Percentiles rank a stretch among this genome's conserved stretches.
Evolutionary conservation across 345 rosid genomes (phyloP).

Genomic region (Sonneratia alba): DNA sequence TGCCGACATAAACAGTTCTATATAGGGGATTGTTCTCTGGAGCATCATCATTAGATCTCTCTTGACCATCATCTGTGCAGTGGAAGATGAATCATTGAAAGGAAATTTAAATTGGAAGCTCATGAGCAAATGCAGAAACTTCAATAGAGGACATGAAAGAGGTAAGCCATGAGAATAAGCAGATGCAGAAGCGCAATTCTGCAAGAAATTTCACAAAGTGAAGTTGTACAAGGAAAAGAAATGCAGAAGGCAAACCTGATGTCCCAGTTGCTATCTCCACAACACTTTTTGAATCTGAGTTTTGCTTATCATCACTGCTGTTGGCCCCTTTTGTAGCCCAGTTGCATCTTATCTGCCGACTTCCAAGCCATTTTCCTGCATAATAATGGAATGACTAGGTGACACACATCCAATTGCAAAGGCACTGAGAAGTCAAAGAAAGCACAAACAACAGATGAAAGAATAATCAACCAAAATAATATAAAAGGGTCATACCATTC

Average conservation of each 20-base stretch:
- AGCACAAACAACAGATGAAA: neutral
- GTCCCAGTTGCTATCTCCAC: conserved; percentile 70
- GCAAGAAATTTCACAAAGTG: neutral
- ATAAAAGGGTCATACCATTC: conserved; percentile 42
- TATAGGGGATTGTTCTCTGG: conserved; percentile 67
- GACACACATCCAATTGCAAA: neutral
- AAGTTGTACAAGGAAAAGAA: neutral
- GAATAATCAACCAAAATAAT: neutral
- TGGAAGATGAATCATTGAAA: neutral
- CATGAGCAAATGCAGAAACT: neutral
- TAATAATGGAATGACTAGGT: neutral
- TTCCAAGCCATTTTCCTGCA: conserved; percentile 84
- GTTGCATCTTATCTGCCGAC: conserved; percentile 86
- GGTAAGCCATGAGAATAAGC: neutral
- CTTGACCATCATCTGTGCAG: conserved; percentile 73
- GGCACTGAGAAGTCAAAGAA: neutral
- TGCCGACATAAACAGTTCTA: conserved; percentile 59
- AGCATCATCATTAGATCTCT: conserved; percentile 52
- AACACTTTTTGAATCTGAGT: conserved; percentile 63
- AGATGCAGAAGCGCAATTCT: neutral
- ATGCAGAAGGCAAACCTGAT: conserved; percentile 37
- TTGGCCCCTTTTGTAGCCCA: conserved; percentile 94
- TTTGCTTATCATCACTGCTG: conserved; percentile 55
- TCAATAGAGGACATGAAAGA: neutral
- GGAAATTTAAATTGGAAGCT: neutral